Evolutionary conservation across 1,284 basidiomycete species (phyloP).

Genomic region (Tausonia pullulans): DNA sequence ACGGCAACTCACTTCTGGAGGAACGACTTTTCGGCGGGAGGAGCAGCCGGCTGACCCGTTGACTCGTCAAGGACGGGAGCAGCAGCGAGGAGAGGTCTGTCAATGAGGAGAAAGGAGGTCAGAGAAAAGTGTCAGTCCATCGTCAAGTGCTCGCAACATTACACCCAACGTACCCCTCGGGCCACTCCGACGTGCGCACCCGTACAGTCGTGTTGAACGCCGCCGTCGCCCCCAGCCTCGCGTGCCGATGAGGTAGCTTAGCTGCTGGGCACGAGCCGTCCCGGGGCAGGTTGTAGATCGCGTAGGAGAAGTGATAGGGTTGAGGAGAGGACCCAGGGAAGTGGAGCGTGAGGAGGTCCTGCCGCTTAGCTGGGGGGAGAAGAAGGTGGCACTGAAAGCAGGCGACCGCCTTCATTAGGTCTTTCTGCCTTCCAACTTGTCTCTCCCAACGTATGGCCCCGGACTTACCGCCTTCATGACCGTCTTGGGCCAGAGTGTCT

Average conservation of each 20-base stretch:
- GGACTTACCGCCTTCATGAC: conserved; percentile 6
- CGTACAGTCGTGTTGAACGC: conserved; percentile 2
- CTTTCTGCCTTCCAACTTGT: no score
- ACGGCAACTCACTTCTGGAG: not conserved
- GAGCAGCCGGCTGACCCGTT: not conserved
- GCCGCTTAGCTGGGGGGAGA: not conserved
- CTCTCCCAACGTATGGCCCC: no score
- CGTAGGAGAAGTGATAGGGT: conserved; percentile 3
- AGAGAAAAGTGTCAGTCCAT: not conserved
- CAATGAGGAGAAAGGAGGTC: not conserved
- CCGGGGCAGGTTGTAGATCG: conserved; percentile 1
- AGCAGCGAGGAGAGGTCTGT: not conserved
- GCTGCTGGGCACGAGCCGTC: conserved; percentile 3
- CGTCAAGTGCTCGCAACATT: no score
- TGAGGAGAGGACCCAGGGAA: not conserved
- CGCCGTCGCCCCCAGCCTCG: not conserved
- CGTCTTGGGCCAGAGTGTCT: not conserved
- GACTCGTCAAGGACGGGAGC: not conserved
- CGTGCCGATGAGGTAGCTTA: not conserved
- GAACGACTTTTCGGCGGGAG: conserved; percentile 2
- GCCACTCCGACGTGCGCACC: not conserved
- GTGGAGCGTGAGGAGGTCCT: conserved; percentile 6
- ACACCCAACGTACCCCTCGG: not conserved
- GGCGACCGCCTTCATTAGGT: not conserved
- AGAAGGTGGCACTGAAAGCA: conserved; percentile 5